Evolutionary conservation across 2,329 filamentous ascomycete genomes (phyloP).

Genomic region (Paecilomyces variotii): DNA sequence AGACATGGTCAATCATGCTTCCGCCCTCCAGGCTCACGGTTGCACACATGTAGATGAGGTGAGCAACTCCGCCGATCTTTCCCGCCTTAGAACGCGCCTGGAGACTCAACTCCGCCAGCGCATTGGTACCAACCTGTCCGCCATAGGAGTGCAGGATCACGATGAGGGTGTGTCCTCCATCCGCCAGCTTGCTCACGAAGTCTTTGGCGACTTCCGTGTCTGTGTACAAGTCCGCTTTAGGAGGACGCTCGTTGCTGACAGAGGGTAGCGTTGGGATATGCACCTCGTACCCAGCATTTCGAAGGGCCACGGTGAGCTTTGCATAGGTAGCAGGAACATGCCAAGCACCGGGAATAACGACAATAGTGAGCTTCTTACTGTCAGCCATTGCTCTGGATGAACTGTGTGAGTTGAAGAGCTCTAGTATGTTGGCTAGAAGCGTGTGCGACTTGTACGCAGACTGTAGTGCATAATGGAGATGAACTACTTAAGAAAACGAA

Average conservation of each 20-base stretch:
- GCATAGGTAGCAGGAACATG: slow-evolving; percentile 15
- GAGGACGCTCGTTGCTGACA: slow-evolving; percentile 14
- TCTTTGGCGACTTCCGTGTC: slow-evolving; percentile 15
- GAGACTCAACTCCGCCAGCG: slow-evolving; percentile 13
- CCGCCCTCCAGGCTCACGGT: slow-evolving; percentile 23
- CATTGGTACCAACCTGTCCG: slow-evolving; percentile 16
- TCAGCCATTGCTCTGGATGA: not conserved
- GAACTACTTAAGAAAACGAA: not conserved
- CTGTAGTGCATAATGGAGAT: not conserved
- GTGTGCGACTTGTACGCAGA: not conserved
- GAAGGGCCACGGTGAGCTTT: slow-evolving; percentile 12
- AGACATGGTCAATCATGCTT: slow-evolving; percentile 15
- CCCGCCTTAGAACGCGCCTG: slow-evolving; percentile 12
- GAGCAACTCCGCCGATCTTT: slow-evolving; percentile 16
- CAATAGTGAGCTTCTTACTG: slow-evolving; percentile 12
- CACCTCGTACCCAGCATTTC: slow-evolving; percentile 10
- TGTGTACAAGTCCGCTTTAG: slow-evolving; percentile 11
- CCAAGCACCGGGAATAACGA: slow-evolving; percentile 34
- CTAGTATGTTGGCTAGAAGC: not conserved
- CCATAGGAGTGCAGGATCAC: slow-evolving; percentile 19
- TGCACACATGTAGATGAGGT: slow-evolving; percentile 17
- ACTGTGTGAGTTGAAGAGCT: not conserved
- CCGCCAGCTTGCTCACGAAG: slow-evolving; percentile 18
- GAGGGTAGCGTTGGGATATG: slow-evolving; percentile 11
- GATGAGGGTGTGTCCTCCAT: slow-evolving; percentile 12